Base-by-base conservation (phyloP, 148 eudicot species). In the Rhododendron vialii region DNA sequence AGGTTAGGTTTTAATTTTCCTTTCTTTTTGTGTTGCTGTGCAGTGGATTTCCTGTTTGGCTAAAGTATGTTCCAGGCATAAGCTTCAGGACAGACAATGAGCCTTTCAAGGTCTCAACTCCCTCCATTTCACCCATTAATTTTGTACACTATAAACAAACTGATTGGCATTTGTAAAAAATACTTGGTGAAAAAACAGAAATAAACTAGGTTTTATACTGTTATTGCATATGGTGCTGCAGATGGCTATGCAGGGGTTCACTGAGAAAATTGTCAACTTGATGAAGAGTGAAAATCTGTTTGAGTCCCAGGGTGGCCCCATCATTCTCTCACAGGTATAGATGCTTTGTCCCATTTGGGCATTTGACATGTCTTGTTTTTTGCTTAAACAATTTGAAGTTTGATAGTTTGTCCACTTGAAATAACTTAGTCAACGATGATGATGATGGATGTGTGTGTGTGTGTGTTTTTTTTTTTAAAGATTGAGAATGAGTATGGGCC, bases 31-130 rank as follows among this genome's bases (percentile, higher is more conserved):
- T 84, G 38, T 48, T 85, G 35, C 84, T 86, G 18, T 89, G 84
- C 92, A 95, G 98, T 85, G 98, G 98, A 65, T 95, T 95, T 92
- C 98, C 98, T 88, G 98, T 95, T 77, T 95, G 98, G 98, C 90
- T 95, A 84, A 95, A 95, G 92, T 95, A 91, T 91, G 96, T 94
- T 75, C 98, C 98, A 50, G 98, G 96, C 75, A 95, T 95, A 89
- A 95, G 98, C 87, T 95, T 95, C 91, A 92, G 98, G 85, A 92
- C 95, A 78, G 95, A 95, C 85, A 95, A 95, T 91, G 95, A 92
- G 86, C 98, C 98, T 84, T 95, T 95, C 90, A 95, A 95, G 98
- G 97, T 94, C 69, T 86, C 61, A 67, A 55, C 24, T 73, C 43
- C 38, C 77, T 33, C 12, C 36, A 17, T 28, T 14, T 30, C 61